Base-by-base conservation (phyloP, 257 asterid genomes). In the Dorcoceras hygrometricum region DNA sequence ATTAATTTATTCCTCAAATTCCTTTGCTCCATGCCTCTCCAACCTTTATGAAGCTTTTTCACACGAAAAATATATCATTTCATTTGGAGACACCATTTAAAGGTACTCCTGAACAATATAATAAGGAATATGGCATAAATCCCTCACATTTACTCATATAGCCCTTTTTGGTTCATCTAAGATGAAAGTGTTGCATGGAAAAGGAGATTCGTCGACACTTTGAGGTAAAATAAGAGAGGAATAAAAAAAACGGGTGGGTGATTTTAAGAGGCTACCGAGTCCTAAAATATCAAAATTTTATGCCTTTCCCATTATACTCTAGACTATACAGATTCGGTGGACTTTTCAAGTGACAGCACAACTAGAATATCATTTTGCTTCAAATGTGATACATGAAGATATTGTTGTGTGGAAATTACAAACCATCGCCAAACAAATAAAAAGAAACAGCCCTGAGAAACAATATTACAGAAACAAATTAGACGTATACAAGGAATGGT, bases 401-500 rank as follows among this genome's bases (percentile, higher is more conserved):
- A 10, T 29, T 54, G 60, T 0, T 46, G 0, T 32, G 57, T 57
- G 70, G 58, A 23, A 55, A 62, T 22, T 27, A 60, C 53, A 62
- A 48, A 61, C 63, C 28, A 59, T 50, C 58, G 34, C 62, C 8
- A 60, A 72, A 26, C 24, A 29, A 39, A 64, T 28, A 66, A 28
- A 31, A 6, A 60, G 53, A 34, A 69, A 69, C 74, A 61, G 8
- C 36, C 27, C 23, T 34, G 53, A 28, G 29, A 27, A 31, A 57
- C n/a, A 12, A 53, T 34, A 68, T 5, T n/a, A 69, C 3, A 31
- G 63, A 29, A 48, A 60, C 26, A 67, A 34, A 26, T 62, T 36
- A 65, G 31, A 57, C 14, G 62, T 28, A 10, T 27, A 66, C 34
- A 32, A 29, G 73, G 77, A 43, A 75, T 75, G 77, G 1, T 19